These are phyloP conservation scores for Beauveria australis DNA, from an alignment of 2,329 filamentous ascomycete genomes.

Conservation along the genomic window DNA sequence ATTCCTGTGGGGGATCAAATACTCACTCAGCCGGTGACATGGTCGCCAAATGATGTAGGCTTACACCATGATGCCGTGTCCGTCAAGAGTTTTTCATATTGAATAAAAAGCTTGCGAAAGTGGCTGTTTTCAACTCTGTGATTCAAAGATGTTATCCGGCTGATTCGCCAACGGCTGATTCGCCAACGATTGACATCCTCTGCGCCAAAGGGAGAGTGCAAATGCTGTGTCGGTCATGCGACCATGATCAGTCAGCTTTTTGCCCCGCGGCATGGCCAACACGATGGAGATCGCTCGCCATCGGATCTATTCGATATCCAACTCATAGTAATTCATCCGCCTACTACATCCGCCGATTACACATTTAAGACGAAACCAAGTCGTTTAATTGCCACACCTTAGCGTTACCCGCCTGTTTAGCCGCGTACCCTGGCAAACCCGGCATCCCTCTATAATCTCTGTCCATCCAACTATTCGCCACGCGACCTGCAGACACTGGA, in stretches of 20 bases:
- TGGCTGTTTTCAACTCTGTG: neutral
- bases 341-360: neutral
- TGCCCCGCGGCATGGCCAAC: slow-evolving; percentile 9
- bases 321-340: neutral
- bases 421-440: neutral
- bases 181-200: neutral
- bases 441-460: too few species aligned
- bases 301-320: neutral
- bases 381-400: neutral
- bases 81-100: neutral
- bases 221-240: neutral
- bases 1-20: too few species aligned
- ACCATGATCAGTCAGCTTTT: slow-evolving; percentile 7
- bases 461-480: neutral
- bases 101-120: neutral
- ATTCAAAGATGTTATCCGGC: neutral
- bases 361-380: neutral
- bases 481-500: neutral
- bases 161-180: neutral
- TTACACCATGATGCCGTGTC: neutral
- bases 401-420: neutral
- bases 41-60: too few species aligned
- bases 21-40: too few species aligned
- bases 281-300: slow-evolving; percentile 2
- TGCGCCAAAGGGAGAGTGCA: neutral